Conservation (phyloP, 495 filamentous ascomycete genomes). For the Chlorociboria aeruginascens region DNA sequence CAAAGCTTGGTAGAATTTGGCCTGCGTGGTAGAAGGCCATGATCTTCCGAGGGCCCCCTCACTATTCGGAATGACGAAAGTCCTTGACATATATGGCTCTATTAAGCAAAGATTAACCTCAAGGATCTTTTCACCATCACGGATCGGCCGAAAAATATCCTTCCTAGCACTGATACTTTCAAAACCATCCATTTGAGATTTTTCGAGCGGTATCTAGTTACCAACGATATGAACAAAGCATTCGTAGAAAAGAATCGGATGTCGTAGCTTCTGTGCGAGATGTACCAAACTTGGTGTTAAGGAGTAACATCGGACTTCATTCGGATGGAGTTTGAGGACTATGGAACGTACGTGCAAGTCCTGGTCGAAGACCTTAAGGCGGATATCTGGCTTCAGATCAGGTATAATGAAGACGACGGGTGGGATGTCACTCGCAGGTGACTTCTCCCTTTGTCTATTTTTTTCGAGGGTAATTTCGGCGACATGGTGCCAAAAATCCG, state of each 20-base stretch:
- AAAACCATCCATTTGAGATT: not conserved
- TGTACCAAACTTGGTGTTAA: too few species aligned
- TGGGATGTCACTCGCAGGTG: too few species aligned
- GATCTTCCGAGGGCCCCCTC: too few species aligned
- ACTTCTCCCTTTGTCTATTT: too few species aligned
- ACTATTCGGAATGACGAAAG: too few species aligned
- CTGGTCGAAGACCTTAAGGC: not conserved
- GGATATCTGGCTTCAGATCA: not conserved
- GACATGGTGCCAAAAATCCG: too few species aligned
- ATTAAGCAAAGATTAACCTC: not conserved
- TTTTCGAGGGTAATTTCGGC: too few species aligned
- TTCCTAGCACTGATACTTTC: not conserved
- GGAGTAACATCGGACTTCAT: not conserved
- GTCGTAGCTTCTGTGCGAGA: not conserved
- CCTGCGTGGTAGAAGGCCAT: too few species aligned
- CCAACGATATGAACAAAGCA: not conserved
- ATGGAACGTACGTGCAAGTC: constrained; percentile 3
- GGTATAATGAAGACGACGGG: not conserved
- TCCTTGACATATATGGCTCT: not conserved
- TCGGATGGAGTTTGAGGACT: not conserved
- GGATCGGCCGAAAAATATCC: not conserved
- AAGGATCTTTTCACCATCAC: not conserved
- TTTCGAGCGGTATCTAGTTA: not conserved
- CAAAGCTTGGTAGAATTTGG: too few species aligned
- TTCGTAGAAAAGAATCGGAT: not conserved